Evolutionary conservation across 306 rosid genomes (phyloP), one percentile per base, ranked within the genome.

Genomic region (Macrotyloma uniflorum): DNA sequence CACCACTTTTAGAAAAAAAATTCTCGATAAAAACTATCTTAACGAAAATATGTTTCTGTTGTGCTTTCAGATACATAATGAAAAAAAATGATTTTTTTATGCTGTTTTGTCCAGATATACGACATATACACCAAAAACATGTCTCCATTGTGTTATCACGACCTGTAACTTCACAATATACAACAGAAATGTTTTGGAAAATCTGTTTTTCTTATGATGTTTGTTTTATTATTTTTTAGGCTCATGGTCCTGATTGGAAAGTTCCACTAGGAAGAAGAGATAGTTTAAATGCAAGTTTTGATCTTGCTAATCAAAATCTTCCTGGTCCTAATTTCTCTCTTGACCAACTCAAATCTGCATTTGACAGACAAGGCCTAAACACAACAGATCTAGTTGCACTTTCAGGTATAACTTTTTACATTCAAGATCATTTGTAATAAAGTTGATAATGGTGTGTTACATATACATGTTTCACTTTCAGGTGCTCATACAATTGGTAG

Each of bases 191-290:
- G 46, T 2, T 2, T 0, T 45, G 50, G 10, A 6, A 8, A 8
- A 6, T 0, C 10, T 36, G 4, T 36, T 7, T 26, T 26, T 59
- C 50, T 65, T 10, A 65, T 19, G 12, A 18, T 65, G 18, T 18
- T 66, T 40, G 9, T 36, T 2, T 9, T 22, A 18, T 63, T 63
- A 38, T 2, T 38, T 38, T 2, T 65, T 20, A 67, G 94, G 84
- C 87, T 26, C 32, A 62, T 35, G 94, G 94, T 7, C 84, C 88
- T 1, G 38, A 72, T 13, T 90, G 94, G 92, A 7, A 40, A 38
- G 83, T 83, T 73, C 84, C 26, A 26, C 6, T 88, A 9, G 92
- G 94, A 73, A 86, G 94, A 81, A 86, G 86, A 68, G 92, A 88
- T 45, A 82, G 90, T 65, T 69, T 76, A 28, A 90, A 69, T 0